Percentiles rank a stretch among this genome's conserved stretches.
Conservation (phyloP, 1,139 yeast genomes). For the Taphrina flavorubra region DNA sequence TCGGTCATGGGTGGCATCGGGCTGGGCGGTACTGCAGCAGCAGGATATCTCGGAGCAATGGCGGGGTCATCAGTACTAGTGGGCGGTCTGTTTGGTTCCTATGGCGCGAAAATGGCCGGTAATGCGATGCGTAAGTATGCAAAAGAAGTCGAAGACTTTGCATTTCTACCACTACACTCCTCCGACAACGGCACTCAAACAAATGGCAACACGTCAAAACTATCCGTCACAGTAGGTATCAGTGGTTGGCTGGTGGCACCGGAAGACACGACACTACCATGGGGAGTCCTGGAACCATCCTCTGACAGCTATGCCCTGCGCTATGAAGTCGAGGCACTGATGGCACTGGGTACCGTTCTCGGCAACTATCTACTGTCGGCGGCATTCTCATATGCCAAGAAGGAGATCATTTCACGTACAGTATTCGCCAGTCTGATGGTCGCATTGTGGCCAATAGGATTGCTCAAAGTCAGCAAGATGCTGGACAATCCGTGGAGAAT, state of each 20-base stretch:
- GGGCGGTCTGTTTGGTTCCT: slow-evolving; percentile 56
- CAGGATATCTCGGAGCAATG: slow-evolving; percentile 90
- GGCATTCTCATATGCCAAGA: slow-evolving; percentile 54
- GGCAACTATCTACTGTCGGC: slow-evolving; percentile 74
- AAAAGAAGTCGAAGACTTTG: slow-evolving; percentile 93
- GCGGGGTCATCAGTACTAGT: slow-evolving; percentile 57
- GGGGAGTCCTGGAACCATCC: slow-evolving; percentile 95
- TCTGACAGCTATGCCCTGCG: slow-evolving; percentile 64
- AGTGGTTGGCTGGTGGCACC: slow-evolving; percentile 86
- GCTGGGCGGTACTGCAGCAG: slow-evolving; percentile 71
- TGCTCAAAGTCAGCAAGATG: slow-evolving; percentile 84
- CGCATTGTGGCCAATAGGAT: slow-evolving; percentile 86
- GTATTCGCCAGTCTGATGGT: slow-evolving; percentile 88
- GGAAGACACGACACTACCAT: slow-evolving; percentile 93
- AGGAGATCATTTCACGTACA: slow-evolving; percentile 63
- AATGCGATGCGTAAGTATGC: slow-evolving; percentile 83
- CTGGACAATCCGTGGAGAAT: slow-evolving; percentile 98
- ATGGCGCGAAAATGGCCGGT: slow-evolving; percentile 87
- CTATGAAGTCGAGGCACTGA: slow-evolving; percentile 98
- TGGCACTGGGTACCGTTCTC: slow-evolving; percentile 94
- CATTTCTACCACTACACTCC: slow-evolving; percentile 87
- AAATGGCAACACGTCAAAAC: slow-evolving; percentile 63
- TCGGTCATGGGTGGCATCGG: slow-evolving; percentile 97
- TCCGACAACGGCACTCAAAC: background rate
- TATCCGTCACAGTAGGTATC: slow-evolving; percentile 70